Percentiles rank a stretch among this genome's conserved stretches.
These are phyloP conservation scores for Fraxinus excelsior DNA, from an alignment of 257 asterid species.

Conservation along the genomic window DNA sequence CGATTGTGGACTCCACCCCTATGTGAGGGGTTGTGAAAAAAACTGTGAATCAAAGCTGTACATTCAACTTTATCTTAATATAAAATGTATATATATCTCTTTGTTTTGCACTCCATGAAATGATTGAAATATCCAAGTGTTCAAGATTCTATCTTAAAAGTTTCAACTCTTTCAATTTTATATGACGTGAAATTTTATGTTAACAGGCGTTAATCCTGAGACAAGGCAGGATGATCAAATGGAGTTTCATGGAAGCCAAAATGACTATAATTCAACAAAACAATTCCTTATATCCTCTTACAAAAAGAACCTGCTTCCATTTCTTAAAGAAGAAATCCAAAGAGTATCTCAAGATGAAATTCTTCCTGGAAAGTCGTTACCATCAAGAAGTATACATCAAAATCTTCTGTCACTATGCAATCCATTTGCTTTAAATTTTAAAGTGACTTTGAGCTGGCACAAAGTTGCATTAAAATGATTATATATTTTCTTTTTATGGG, in stretches of 20 bases:
- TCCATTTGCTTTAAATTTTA: not conserved
- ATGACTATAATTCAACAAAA: conserved; percentile 53
- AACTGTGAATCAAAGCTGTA: too few species aligned
- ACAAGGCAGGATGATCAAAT: conserved; percentile 61
- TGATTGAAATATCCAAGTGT: too few species aligned
- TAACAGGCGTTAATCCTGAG: conserved; percentile 72
- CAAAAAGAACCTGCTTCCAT: conserved; percentile 54
- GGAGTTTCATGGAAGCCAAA: conserved; percentile 50
- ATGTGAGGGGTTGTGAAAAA: too few species aligned
- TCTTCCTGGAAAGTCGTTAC: conserved; percentile 28
- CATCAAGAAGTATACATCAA: conserved; percentile 45
- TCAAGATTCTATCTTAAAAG: not conserved
- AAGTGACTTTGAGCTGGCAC: not conserved
- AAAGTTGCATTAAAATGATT: not conserved
- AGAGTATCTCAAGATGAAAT: conserved; percentile 22
- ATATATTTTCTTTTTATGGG: not conserved
- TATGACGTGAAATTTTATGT: too few species aligned
- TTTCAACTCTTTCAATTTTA: too few species aligned
- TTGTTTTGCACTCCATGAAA: not conserved
- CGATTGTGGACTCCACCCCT: too few species aligned
- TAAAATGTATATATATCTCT: not conserved
- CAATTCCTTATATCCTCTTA: conserved; percentile 61
- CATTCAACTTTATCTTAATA: too few species aligned
- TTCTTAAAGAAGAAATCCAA: conserved; percentile 55
- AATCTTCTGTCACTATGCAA: not conserved